Percentiles rank a stretch among this genome's conserved stretches.
These are phyloP conservation scores for Ilex asprella DNA, from an alignment of 257 asterid species.

Conservation along the genomic window DNA sequence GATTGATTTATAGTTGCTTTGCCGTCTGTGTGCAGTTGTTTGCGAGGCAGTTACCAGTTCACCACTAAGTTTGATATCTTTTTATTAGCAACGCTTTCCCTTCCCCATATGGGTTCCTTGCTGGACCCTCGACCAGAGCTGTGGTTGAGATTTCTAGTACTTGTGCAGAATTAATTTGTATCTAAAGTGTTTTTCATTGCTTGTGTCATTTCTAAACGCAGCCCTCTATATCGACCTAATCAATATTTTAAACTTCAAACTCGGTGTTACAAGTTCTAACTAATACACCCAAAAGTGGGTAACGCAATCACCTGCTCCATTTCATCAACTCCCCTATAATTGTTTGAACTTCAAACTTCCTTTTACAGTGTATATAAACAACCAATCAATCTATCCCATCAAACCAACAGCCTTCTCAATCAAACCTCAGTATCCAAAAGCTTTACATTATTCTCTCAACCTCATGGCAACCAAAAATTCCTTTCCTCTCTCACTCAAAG, in stretches of 20 bases:
- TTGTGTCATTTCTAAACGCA: no score
- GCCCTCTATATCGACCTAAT: background rate
- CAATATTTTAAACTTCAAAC: background rate
- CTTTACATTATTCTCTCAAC: background rate
- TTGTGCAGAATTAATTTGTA: no score
- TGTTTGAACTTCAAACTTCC: conserved; percentile 4
- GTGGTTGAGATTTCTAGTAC: no score
- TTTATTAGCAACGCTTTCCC: no score
- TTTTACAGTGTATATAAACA: conserved; percentile 12
- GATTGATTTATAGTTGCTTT: no score
- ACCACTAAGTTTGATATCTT: no score
- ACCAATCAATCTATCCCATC: background rate
- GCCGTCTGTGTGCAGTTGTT: no score
- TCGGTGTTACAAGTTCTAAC: conserved; percentile 10
- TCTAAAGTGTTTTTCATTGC: no score
- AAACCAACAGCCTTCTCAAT: conserved; percentile 3
- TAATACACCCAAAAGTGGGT: conserved; percentile 25
- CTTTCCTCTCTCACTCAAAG: conserved; percentile 24
- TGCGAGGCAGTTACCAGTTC: no score
- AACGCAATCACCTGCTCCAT: conserved; percentile 52
- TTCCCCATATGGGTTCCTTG: no score
- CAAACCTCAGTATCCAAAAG: conserved; percentile 5
- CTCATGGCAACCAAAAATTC: conserved; percentile 15
- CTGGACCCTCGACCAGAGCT: no score
- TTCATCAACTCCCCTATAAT: conserved; percentile 49